phyloP scores from a whole-genome alignment of 2,329 filamentous ascomycete genomes.

The Xenosphaeropsis pyriputrescens region DNA sequence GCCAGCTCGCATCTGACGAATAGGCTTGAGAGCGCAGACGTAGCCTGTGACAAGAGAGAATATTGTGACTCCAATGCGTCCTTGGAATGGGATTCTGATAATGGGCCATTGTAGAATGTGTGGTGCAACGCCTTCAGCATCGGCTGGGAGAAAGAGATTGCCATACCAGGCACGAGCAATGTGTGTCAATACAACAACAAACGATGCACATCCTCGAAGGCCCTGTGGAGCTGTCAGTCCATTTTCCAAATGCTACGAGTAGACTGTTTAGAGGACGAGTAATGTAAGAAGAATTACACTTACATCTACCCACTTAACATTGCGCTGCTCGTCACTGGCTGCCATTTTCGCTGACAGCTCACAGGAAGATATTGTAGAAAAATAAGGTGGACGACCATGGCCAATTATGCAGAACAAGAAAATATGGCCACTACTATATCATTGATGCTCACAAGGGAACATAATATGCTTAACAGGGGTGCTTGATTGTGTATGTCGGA shows the following conservation, averaged over 20 bases:
- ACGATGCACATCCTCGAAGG: conserved; percentile 37
- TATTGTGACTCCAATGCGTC: conserved; percentile 49
- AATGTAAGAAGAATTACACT: conserved; percentile 14
- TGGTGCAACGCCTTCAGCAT: conserved; percentile 26
- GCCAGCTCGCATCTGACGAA: conserved; percentile 37
- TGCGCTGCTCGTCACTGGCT: conserved; percentile 8
- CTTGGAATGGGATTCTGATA: conserved; percentile 41
- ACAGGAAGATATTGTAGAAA: too few relatives aligned
- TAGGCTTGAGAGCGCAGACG: conserved; percentile 46
- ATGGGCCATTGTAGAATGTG: conserved; percentile 41
- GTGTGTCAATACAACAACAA: conserved; percentile 39
- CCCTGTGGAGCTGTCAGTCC: conserved; percentile 23
- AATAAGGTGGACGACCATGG: too few relatives aligned
- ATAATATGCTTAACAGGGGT: too few relatives aligned
- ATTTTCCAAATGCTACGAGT: not conserved
- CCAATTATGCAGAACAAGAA: too few relatives aligned
- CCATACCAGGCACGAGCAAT: conserved; percentile 34
- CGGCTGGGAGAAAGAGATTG: conserved; percentile 31
- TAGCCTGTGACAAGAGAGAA: conserved; percentile 53
- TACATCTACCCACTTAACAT: conserved; percentile 47
- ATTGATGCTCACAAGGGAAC: too few relatives aligned
- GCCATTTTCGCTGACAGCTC: not conserved
- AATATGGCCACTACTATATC: too few relatives aligned
- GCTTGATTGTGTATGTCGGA: too few relatives aligned
- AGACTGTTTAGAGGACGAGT: conserved; percentile 1